A percentile compares a stretch with the other conserved stretches of the same genome.
phyloP scores from a whole-genome alignment of 306 rosid genomes.

The Lathyrus tuberosus region DNA sequence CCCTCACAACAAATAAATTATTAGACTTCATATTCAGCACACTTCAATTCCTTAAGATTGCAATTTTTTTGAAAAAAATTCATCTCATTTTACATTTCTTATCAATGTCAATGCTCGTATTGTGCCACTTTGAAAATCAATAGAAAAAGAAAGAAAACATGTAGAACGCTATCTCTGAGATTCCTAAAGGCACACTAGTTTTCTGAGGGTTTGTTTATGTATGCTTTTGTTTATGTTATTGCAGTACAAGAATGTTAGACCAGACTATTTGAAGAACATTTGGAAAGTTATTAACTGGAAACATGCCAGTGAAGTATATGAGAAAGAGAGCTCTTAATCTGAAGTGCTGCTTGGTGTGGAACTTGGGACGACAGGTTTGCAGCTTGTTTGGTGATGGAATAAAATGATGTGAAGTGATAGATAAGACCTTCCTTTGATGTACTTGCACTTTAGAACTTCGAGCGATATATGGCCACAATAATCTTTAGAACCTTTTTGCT shows the following conservation, averaged over 20 bases:
- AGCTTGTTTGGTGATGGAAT: slow-evolving; percentile 34
- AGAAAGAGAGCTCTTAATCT: slow-evolving; percentile 53
- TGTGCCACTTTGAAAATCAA: background rate
- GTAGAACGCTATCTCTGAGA: background rate
- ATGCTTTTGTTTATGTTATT: slow-evolving; percentile 40
- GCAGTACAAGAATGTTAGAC: slow-evolving; percentile 98
- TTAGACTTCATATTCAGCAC: slow-evolving; percentile 23
- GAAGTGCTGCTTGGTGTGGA: slow-evolving; percentile 29
- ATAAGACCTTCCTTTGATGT: slow-evolving; percentile 26
- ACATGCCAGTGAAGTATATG: slow-evolving; percentile 71
- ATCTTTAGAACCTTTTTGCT: slow-evolving; percentile 11
- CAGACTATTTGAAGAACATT: slow-evolving; percentile 94
- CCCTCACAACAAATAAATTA: background rate
- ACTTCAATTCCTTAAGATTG: background rate
- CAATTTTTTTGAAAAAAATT: background rate
- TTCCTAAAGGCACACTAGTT: slow-evolving; percentile 22
- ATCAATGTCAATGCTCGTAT: slow-evolving; percentile 21
- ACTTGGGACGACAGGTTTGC: slow-evolving; percentile 33
- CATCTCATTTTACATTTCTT: background rate
- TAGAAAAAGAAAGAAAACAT: slow-evolving; percentile 6
- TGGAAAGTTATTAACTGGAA: slow-evolving; percentile 97
- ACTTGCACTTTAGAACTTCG: slow-evolving; percentile 9
- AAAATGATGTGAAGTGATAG: slow-evolving; percentile 37
- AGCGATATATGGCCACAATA: background rate
- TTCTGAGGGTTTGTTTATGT: slow-evolving; percentile 34